phyloP scores from a whole-genome alignment of 164 flowering plant genomes.

The Pachysandra terminalis region DNA sequence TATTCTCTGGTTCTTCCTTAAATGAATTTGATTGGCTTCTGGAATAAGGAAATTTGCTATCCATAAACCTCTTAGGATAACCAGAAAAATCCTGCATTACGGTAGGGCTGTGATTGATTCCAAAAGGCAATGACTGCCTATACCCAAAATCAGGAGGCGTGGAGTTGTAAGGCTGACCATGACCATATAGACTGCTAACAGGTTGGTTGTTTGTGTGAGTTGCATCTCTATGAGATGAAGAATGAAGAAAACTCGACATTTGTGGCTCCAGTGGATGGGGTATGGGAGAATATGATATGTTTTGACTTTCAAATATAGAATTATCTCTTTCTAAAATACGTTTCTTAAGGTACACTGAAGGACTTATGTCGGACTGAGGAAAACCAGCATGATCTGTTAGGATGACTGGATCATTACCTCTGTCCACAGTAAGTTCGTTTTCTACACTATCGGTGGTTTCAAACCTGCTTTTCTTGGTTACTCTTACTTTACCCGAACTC shows the following conservation, averaged over 20 bases:
- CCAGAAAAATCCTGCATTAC: slow-evolving; percentile 1
- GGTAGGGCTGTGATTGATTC: neutral
- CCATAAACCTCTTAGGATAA: slow-evolving; percentile 1
- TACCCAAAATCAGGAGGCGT: slow-evolving; percentile 8
- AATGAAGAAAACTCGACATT: neutral
- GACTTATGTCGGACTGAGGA: slow-evolving; percentile 8
- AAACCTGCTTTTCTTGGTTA: slow-evolving; percentile 9
- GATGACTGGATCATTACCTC: slow-evolving; percentile 3
- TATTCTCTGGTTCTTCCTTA: neutral
- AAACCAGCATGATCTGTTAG: slow-evolving; percentile 6
- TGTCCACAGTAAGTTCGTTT: slow-evolving; percentile 11
- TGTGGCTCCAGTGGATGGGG: slow-evolving; percentile 4
- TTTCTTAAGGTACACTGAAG: slow-evolving; percentile 8
- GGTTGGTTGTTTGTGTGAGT: slow-evolving; percentile 9
- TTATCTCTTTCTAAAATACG: slow-evolving; percentile 3
- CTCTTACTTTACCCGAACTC: slow-evolving; percentile 12
- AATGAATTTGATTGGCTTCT: slow-evolving; percentile 3
- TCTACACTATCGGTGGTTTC: slow-evolving; percentile 3
- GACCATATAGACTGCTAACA: neutral
- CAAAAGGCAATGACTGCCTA: slow-evolving; percentile 12
- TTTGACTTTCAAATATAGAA: slow-evolving; percentile 9
- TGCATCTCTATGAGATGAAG: slow-evolving; percentile 20
- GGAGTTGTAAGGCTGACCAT: slow-evolving; percentile 9
- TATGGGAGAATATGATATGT: slow-evolving; percentile 5
- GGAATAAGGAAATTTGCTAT: slow-evolving; percentile 3